A percentile compares a stretch with the other conserved stretches of the same genome.
These are phyloP conservation scores for Heritiera littoralis DNA, from an alignment of 345 rosid genomes.

Conservation along the genomic window DNA sequence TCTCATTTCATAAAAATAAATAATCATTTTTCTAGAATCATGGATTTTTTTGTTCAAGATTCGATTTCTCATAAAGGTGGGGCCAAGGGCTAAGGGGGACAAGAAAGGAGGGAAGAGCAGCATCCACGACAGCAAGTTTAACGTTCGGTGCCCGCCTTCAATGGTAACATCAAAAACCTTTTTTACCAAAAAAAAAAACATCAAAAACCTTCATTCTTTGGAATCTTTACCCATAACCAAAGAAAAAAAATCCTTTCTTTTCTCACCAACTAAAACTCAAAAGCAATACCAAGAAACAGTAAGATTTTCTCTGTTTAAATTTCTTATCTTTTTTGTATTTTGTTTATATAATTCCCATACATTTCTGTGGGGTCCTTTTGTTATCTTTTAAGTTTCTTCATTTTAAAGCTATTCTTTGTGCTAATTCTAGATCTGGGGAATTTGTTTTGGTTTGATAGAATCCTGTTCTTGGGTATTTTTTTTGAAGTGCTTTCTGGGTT, in stretches of 20 bases:
- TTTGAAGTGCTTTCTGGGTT: background rate
- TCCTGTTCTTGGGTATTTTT: background rate
- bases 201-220: background rate
- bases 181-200: background rate
- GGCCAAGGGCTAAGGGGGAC: background rate
- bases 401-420: conserved; percentile 2
- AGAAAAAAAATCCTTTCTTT: background rate
- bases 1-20: background rate
- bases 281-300: background rate
- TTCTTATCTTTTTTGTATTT: background rate
- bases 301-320: conserved; percentile 12
- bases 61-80: conserved; percentile 3
- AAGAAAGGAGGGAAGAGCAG: background rate
- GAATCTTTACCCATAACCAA: background rate
- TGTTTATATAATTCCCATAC: background rate
- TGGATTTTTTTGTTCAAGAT: background rate
- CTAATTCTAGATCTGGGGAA: conserved; percentile 17
- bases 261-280: background rate
- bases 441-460: background rate
- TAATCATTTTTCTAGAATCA: background rate
- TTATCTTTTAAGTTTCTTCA: background rate
- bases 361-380: background rate
- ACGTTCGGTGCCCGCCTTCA: conserved; percentile 1
- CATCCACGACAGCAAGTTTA: background rate
- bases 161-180: background rate